Base-by-base conservation (phyloP, 352 stramenopile species). In the Globisporangium uncinulatum region DNA sequence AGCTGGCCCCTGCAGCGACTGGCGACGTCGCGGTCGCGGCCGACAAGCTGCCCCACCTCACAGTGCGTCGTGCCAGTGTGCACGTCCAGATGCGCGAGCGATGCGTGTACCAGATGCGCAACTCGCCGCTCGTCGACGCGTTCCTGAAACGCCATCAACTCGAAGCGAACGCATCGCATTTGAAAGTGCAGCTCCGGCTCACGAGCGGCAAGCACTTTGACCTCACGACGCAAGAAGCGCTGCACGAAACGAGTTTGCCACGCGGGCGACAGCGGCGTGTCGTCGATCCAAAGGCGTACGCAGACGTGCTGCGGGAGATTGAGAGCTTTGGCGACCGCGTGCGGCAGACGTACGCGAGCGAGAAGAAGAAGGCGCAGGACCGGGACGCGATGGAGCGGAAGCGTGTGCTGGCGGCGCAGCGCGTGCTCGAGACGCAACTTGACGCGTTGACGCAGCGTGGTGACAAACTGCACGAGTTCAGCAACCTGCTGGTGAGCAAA, bases 401-500 rank as follows among this genome's bases (percentile, higher is more conserved):
- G 34, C 32, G 64, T 4, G 57, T 77, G 7, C 51, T 67, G 2
- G 45, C 56, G 19, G 70, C 67, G 8, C 70, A 88, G 21, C 62
- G 63, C 6, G 60, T 62, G 7, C 67, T 88, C 19, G 73, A 79
- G 44, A 46, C 49, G 4, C 65, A 83, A 20, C 72, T 87, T 24
- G 61, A 54, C 11, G 65, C 76, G 11, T 41, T 90, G 13, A 62
- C 56, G 24, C 68, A 67, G 29, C 70, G 64, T 32, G 61, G 57
- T 24, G 62, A 69, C 2, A 68, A 71, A 9, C 57, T 88, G 47
- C 80, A 83, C 54, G 78, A 73, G 57, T 86, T 74, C 56, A 90
- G 80, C 59, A 90, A 88, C 39, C 57, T 88, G 37, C 52, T 90
- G 9, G 78, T 85, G 19, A 87, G 75, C 65, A 75, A 83, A 56